Conservation (phyloP, 345 rosid genomes). For the Hibiscus syriacus region DNA sequence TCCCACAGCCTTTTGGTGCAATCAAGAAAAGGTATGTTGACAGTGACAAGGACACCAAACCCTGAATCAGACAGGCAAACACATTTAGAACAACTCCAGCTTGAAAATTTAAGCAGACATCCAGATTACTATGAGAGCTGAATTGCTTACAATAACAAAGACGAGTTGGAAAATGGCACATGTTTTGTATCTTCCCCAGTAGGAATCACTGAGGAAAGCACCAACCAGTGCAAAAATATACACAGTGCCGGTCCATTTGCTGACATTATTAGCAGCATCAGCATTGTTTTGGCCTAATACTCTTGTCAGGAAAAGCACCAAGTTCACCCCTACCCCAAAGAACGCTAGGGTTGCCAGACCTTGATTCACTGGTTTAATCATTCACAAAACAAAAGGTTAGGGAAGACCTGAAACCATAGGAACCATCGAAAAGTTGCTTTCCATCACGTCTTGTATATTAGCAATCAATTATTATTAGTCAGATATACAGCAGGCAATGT, state of each 20-base stretch:
- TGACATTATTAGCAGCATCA: slow-evolving; percentile 91
- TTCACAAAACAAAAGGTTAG: neutral
- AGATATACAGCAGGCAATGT: no score
- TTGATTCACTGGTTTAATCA: slow-evolving; percentile 68
- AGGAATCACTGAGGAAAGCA: slow-evolving; percentile 93
- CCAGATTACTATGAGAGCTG: neutral
- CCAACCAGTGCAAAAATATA: slow-evolving; percentile 96
- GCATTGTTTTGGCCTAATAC: slow-evolving; percentile 87
- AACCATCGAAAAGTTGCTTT: neutral
- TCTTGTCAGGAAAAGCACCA: slow-evolving; percentile 92
- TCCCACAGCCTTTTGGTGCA: slow-evolving; percentile 80
- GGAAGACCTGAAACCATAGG: neutral
- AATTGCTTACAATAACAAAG: slow-evolving; percentile 76
- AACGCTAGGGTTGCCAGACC: slow-evolving; percentile 95
- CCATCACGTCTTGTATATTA: no score
- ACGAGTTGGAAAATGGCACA: slow-evolving; percentile 91
- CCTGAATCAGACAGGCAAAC: slow-evolving; percentile 33
- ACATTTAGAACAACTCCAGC: slow-evolving; percentile 2
- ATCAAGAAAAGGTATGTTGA: slow-evolving; percentile 69
- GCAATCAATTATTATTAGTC: neutral
- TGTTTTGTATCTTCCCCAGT: slow-evolving; percentile 99
- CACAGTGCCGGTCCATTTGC: slow-evolving; percentile 99
- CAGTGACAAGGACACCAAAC: slow-evolving; percentile 59
- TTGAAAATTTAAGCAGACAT: no score
- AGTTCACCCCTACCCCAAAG: slow-evolving; percentile 94